A percentile compares a stretch with the other conserved stretches of the same genome.
Conservation (phyloP, 78 protist genomes). For the Anaeramoeba ignava region DNA sequence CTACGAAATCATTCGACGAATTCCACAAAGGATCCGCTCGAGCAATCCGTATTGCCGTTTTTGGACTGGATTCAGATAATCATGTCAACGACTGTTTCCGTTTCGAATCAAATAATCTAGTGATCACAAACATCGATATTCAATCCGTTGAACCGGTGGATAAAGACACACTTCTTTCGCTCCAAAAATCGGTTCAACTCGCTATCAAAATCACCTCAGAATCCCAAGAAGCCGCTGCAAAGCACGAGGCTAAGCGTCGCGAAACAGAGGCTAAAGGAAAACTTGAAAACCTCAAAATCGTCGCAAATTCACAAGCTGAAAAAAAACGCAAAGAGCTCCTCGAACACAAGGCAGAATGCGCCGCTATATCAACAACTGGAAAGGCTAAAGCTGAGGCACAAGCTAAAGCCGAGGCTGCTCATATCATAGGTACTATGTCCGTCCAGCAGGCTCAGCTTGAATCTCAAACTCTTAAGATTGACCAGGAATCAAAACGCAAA, state of each 20-base stretch:
- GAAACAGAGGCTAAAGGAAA: slow-evolving; percentile 64
- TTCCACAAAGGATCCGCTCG: slow-evolving; percentile 73
- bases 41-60: slow-evolving; percentile 70
- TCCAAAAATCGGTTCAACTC: slow-evolving; percentile 66
- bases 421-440: slow-evolving; percentile 45
- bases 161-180: slow-evolving; percentile 77
- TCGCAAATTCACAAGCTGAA: slow-evolving; percentile 51
- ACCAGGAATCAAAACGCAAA: slow-evolving; percentile 26
- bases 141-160: no score
- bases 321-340: slow-evolving; percentile 40
- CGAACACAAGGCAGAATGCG: slow-evolving; percentile 43
- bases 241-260: slow-evolving; percentile 56
- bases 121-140: no score
- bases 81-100: not conserved
- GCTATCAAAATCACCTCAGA: slow-evolving; percentile 77
- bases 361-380: slow-evolving; percentile 47
- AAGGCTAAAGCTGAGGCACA: slow-evolving; percentile 61
- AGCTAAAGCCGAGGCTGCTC: slow-evolving; percentile 55
- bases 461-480: slow-evolving; percentile 36
- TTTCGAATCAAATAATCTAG: no score
- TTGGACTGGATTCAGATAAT: slow-evolving; percentile 29
- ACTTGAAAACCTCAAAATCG: slow-evolving; percentile 53
- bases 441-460: slow-evolving; percentile 49
- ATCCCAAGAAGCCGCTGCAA: slow-evolving; percentile 66
- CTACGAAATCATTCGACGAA: slow-evolving; percentile 64